Percentiles rank a stretch among this genome's conserved stretches.
Conservation (phyloP, 148 eudicot species). For the Vaccinium macrocarpon region DNA sequence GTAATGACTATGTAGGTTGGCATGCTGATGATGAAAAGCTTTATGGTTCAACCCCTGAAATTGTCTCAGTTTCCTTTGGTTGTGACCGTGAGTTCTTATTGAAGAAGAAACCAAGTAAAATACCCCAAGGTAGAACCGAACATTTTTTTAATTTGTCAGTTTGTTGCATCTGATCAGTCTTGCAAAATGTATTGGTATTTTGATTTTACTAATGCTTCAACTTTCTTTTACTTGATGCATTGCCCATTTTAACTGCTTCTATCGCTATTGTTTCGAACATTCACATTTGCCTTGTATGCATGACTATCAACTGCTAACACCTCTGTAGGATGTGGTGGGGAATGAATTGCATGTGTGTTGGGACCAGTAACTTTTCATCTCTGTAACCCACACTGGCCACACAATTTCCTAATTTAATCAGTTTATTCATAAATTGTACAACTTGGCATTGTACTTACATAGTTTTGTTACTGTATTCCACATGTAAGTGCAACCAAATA, state of each 20-base stretch:
- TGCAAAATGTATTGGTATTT: neutral
- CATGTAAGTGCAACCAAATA: constrained; percentile 18
- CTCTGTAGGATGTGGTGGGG: neutral
- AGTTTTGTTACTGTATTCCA: constrained; percentile 6
- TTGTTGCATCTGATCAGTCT: neutral
- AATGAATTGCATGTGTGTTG: neutral
- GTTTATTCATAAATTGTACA: neutral
- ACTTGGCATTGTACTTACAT: neutral
- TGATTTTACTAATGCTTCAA: neutral
- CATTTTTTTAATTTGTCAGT: neutral
- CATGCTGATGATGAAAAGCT: constrained; percentile 93
- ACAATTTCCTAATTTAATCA: neutral
- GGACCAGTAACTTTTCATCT: neutral
- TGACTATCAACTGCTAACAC: neutral
- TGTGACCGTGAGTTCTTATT: constrained; percentile 84
- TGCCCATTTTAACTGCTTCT: neutral
- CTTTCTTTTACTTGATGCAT: neutral
- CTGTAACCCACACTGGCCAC: neutral
- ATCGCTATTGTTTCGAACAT: neutral
- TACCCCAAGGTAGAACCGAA: constrained; percentile 28
- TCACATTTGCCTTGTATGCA: too few species aligned
- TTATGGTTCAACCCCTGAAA: constrained; percentile 82
- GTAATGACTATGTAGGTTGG: constrained; percentile 86
- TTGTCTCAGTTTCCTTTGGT: constrained; percentile 92
- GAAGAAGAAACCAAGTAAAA: constrained; percentile 55